Evolutionary conservation across 805 yeast species (phyloP), one percentile per base, ranked within the genome.

Genomic region (Starmerella bacillaris): DNA sequence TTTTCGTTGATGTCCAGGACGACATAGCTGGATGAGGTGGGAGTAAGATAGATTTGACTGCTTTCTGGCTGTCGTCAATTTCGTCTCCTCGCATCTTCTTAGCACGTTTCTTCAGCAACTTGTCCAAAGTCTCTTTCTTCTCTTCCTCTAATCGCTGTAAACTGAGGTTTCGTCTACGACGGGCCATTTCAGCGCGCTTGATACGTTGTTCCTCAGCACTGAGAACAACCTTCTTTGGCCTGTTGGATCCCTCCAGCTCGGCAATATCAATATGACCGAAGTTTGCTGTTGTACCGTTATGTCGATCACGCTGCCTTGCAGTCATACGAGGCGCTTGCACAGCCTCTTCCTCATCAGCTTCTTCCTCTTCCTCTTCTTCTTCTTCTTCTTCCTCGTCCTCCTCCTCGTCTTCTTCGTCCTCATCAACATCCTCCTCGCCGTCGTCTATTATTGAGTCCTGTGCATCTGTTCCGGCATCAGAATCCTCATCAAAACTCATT

Each of bases 81-180:
- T 43, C 47, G 15, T 41, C 43, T n/a, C 42, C 42, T 20, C 49
- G 48, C 14, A 42, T 34, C 18, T 42, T 42, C 32, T 37, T 41
- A 1, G 94, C 94, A 43, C 94, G 67, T 54, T 84, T 72, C 56
- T 79, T 75, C 43, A 86, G 61, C 43, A 86, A 60, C 53, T 79
- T 80, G 54, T 86, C 86, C 44, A 86, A 64, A 0, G 95, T 84
- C 44, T 86, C 95, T 50, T 74, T 70, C 53, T 89, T 89, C 55
- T 89, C 96, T 54, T 80, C 94, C 50, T 84, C 95, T 27, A 80
- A 58, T 43, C 76, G 72, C 57, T 76, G 75, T 48, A 75, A 83
- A 45, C 75, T 73, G 48, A 82, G 67, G 51, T 86, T 84, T 54
- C 78, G 78, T 44, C 98, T 65, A 54, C 83, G 72, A 48, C 96